Conservation (phyloP, 2,329 filamentous ascomycete genomes). For the Exutisphaerella laricina region DNA sequence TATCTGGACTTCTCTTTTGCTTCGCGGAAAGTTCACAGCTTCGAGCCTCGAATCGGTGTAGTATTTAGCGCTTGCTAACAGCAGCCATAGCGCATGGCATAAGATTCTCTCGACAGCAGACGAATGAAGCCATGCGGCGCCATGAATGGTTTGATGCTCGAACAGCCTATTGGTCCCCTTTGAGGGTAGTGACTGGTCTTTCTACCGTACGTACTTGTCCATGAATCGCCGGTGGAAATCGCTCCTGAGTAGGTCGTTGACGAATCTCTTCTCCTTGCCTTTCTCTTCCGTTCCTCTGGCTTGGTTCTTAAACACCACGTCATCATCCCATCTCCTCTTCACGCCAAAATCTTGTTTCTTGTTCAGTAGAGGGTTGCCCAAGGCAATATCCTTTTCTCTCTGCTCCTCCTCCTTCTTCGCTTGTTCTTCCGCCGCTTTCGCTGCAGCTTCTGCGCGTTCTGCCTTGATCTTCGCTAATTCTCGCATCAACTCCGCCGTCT, state of each 20-base stretch:
- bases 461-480: conserved; percentile 92
- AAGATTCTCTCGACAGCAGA: too few relatives aligned
- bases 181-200: too few relatives aligned
- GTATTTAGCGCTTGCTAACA: too few relatives aligned
- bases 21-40: too few relatives aligned
- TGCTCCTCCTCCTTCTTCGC: conserved; percentile 76
- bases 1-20: too few relatives aligned
- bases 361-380: conserved; percentile 89
- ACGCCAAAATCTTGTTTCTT: conserved; percentile 72
- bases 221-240: conserved; percentile 99
- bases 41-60: too few relatives aligned
- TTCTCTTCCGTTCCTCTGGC: conserved; percentile 90
- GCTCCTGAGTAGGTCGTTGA: conserved; percentile 89
- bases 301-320: conserved; percentile 99
- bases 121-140: too few relatives aligned
- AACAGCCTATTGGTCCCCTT: too few relatives aligned
- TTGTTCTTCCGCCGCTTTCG: conserved; percentile 74
- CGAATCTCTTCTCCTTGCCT: conserved; percentile 68
- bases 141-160: too few relatives aligned
- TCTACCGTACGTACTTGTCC: conserved; percentile 43
- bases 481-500: conserved; percentile 81
- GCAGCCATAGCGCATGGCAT: too few relatives aligned
- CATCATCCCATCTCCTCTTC: conserved; percentile 93
- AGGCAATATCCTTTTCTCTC: conserved; percentile 79
- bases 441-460: conserved; percentile 74